Percentiles rank a stretch among this genome's conserved stretches.
These are phyloP conservation scores for Medicago ruthenica DNA, from an alignment of 306 rosid genomes.

Conservation along the genomic window DNA sequence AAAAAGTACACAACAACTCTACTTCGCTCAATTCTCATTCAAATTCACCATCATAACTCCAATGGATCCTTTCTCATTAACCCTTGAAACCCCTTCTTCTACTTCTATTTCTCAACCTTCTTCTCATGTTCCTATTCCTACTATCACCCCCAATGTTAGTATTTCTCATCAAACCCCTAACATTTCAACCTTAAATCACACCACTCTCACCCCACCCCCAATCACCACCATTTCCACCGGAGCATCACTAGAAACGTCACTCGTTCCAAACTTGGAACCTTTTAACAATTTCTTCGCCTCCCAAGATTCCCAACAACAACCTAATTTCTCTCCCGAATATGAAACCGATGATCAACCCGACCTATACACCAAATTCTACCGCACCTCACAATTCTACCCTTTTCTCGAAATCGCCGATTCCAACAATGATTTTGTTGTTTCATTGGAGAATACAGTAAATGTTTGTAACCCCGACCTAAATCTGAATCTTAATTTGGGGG, in stretches of 20 bases:
- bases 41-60: too few relatives aligned
- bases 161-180: constrained; percentile 14
- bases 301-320: constrained; percentile 15
- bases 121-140: background rate
- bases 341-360: constrained; percentile 43
- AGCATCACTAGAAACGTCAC: constrained; percentile 38
- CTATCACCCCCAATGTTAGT: background rate
- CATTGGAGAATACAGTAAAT: background rate
- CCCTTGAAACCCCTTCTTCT: constrained; percentile 5
- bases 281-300: constrained; percentile 48
- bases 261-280: constrained; percentile 79
- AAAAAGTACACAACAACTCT: too few relatives aligned
- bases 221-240: background rate
- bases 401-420: constrained; percentile 24
- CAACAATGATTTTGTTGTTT: background rate
- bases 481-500: background rate
- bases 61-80: constrained; percentile 1
- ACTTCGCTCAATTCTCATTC: background rate
- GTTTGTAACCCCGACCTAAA: background rate
- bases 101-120: background rate
- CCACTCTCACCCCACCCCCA: background rate
- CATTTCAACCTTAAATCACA: too few relatives aligned
- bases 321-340: background rate
- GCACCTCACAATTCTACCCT: constrained; percentile 60
- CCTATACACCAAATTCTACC: constrained; percentile 67